Evolutionary conservation across 306 rosid genomes (phyloP), one percentile per base, ranked within the genome.

Genomic region (Glycine latifolia): DNA sequence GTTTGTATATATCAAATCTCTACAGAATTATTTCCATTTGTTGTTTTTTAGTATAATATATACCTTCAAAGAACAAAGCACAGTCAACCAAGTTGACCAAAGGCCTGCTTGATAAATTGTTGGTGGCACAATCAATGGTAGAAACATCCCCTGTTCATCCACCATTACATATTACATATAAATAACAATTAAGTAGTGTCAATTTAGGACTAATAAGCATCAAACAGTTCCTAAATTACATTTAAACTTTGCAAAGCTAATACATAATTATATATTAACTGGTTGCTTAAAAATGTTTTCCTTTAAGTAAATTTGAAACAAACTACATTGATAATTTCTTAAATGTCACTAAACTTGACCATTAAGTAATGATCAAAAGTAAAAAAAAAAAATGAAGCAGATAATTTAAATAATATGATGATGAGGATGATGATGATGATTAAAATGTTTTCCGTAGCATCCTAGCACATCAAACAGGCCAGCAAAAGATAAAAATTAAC

Each of bases 61-160:
- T 91, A 93, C 99, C 99, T 96, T 93, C 73, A 96, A 85, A 73
- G 93, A 89, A 79, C 99, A 93, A 72, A 96, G 88, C 83, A 96
- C 94, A 73, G 87, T 86, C 92, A 96, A 68, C 99, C 99, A 96
- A 77, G 90, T 75, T 61, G 97, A 85, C 99, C 99, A 96, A 75
- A 96, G 86, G 77, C 94, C 92, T 0, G 91, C 91, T 66, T 92
- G 97, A 89, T 91, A 93, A 84, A 92, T 78, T 66, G 97, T 89
- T 76, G 97, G 91, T 48, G 97, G 98, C 84, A 96, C 85, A 86
- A 96, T 91, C 72, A 96, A 79, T 13, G 98, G 99, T 60, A 96
- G 88, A 87, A 93, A 96, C 60, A 90, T 88, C 53, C 99, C 98
- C 99, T 96, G 91, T 82, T 75, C 71, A 69, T 74, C 71, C 79